Evolutionary conservation across 768 basidiomycete species (phyloP), one percentile per base, ranked within the genome.

Genomic region (Phallus indusiatus): DNA sequence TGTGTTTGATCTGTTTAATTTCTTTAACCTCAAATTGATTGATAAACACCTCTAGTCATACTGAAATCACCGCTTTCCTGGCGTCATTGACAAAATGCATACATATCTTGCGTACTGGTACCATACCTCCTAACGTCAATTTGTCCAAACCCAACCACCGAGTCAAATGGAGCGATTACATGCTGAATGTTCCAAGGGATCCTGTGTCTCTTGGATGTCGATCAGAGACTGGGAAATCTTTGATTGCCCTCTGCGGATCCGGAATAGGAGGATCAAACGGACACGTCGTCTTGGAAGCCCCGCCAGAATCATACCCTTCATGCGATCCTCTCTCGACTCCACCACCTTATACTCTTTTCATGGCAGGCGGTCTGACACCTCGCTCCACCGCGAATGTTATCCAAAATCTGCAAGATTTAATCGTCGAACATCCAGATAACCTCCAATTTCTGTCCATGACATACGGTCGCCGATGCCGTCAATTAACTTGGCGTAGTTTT

Each of bases 231-330:
- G 64, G 67, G 22, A 65, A 61, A 53, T 68, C 70, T 10, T 64
- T 77, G 17, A 70, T 76, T 18, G 72, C 77, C 0, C 70, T 79
- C 55, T 67, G 72, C 1, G 73, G 76, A 56, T 76, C 73, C n/a
- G 77, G 77, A 1, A 77, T 79, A 36, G 75, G 76, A 18, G 77
- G 77, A 2, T 69, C 71, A 1, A 76, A 76, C 58, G 77, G 73
- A 0, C 76, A 78, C 57, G 69, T 66, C n/a, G 69, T 79, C n/a
- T 53, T 77, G 7, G 71, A 77, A 62, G 67, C 65, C 9, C 69
- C 74, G 9, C 71, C 74, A 28, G 16, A 34, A 53, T 56, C 36
- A 47, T 47, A 17, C 22, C 36, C 17, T 10, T 28, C 35, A 28
- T 48, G 36, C 42, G 33, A 56, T 50, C 54, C 18, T 70, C 74